These are phyloP conservation scores for Sordaria brevicollis DNA, from an alignment of 495 filamentous ascomycete species.

Conservation along the genomic window DNA sequence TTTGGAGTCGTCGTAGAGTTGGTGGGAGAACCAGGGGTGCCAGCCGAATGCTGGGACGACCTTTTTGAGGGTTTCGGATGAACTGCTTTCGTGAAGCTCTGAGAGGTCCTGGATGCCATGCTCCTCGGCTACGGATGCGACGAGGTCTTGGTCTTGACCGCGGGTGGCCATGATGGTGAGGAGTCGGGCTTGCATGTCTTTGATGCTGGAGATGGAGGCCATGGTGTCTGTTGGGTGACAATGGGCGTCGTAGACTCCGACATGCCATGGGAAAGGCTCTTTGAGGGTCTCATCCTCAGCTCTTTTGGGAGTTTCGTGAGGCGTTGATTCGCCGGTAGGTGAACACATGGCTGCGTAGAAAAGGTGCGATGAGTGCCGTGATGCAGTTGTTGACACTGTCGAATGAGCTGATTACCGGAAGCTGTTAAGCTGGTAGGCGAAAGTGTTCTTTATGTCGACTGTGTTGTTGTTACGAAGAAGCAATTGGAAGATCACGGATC, in stretches of 20 bases:
- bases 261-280: constrained; percentile 64
- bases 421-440: not conserved
- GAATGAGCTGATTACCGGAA: not conserved
- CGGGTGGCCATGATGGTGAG: constrained; percentile 88
- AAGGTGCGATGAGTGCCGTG: not conserved
- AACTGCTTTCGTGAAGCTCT: not conserved
- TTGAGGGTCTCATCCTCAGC: not conserved
- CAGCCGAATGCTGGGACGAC: constrained; percentile 88
- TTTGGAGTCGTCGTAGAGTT: constrained; percentile 57
- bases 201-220: constrained; percentile 54
- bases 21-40: constrained; percentile 98
- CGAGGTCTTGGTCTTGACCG: constrained; percentile 76
- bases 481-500: not conserved
- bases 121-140: constrained; percentile 52
- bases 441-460: not conserved
- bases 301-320: not conserved
- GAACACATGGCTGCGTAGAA: constrained; percentile 5
- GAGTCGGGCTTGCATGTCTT: constrained; percentile 62
- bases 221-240: constrained; percentile 99
- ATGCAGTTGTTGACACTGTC: not conserved
- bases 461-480: not conserved
- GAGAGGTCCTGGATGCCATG: constrained; percentile 18
- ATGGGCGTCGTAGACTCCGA: constrained; percentile 84
- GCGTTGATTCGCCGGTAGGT: not conserved
- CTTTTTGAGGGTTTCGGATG: constrained; percentile 13